Evolutionary conservation across 345 rosid genomes (phyloP), one percentile per base, ranked within the genome.

Genomic region (Anastatica hierochuntica): DNA sequence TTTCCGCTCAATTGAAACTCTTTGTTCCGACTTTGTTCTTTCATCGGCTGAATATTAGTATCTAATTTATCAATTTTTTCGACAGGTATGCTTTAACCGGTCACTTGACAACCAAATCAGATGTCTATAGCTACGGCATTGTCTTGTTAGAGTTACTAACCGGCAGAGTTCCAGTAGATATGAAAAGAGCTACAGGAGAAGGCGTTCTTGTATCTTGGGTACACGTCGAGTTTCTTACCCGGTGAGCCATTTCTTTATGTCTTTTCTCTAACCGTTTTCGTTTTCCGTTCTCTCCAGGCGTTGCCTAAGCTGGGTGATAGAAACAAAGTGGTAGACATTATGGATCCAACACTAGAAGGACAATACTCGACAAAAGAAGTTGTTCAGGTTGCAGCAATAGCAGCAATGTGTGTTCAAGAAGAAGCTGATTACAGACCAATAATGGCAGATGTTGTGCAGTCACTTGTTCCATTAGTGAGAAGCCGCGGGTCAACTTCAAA

Each of bases 381-480:
- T 2, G 64, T 84, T 71, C 96, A 84, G 46, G 98, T 92, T 52
- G 96, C 95, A 7, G 96, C 98, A 6, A 84, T 92, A 43, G 95
- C 98, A 29, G 90, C 94, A 45, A 84, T 92, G 96, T 92, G 96
- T 38, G 98, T 84, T 58, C 90, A 87, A 63, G 87, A 79, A 10
- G 90, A 84, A 67, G 79, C 94, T 6, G 96, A 87, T 62, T 90
- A 90, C 77, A 73, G 96, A 67, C 98, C 88, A 14, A 55, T 90
- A 40, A 87, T 90, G 96, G 96, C 98, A 5, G 96, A 87, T 49
- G 94, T 87, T 6, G 95, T 87, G 64, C 88, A 87, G 70, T 92
- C 96, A 5, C 70, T 87, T 19, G 80, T 81, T 35, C 98, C 96
- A 0, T 62, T 92, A 51, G 86, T 78, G 48, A 90, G 77, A 75